phyloP scores from a whole-genome alignment of 2,329 filamentous ascomycete genomes.

The Coniochaeta sp. region DNA sequence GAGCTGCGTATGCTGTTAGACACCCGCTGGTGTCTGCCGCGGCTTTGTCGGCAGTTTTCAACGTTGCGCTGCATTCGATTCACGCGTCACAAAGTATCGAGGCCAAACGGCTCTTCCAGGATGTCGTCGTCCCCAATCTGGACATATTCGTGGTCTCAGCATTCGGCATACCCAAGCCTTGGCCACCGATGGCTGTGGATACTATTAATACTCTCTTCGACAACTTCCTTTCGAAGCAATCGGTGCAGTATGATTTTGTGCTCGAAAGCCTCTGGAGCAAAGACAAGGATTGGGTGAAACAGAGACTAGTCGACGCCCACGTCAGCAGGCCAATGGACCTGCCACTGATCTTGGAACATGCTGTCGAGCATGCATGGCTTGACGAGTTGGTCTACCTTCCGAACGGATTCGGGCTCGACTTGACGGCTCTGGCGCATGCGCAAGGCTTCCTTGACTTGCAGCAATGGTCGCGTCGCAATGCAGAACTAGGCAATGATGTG shows the following conservation, averaged over 20 bases:
- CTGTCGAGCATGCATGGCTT: conserved; percentile 75
- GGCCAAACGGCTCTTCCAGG: conserved; percentile 58
- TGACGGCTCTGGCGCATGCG: conserved; percentile 78
- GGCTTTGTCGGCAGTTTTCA: conserved; percentile 65
- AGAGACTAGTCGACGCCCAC: conserved; percentile 71
- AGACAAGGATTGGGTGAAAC: conserved; percentile 78
- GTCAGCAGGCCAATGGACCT: conserved; percentile 61
- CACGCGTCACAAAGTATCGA: conserved; percentile 55
- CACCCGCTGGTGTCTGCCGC: conserved; percentile 86
- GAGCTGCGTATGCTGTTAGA: conserved; percentile 57
- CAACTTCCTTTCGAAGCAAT: conserved; percentile 72
- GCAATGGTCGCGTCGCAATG: conserved; percentile 69
- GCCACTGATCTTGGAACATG: conserved; percentile 68
- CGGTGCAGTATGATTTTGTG: conserved; percentile 77
- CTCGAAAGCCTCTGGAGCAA: conserved; percentile 88
- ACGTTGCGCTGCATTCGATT: conserved; percentile 54
- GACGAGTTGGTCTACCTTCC: conserved; percentile 70
- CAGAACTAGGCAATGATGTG: conserved; percentile 60
- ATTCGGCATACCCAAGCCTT: conserved; percentile 69
- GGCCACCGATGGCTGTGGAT: conserved; percentile 66
- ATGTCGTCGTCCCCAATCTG: conserved; percentile 64
- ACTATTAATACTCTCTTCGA: conserved; percentile 72
- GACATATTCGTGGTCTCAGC: conserved; percentile 74
- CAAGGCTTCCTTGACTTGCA: conserved; percentile 72
- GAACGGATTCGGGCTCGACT: conserved; percentile 80